Evolutionary conservation across 495 filamentous ascomycete genomes (phyloP), one percentile per base, ranked within the genome.

Genomic region (Polyplosphaeria fusca): DNA sequence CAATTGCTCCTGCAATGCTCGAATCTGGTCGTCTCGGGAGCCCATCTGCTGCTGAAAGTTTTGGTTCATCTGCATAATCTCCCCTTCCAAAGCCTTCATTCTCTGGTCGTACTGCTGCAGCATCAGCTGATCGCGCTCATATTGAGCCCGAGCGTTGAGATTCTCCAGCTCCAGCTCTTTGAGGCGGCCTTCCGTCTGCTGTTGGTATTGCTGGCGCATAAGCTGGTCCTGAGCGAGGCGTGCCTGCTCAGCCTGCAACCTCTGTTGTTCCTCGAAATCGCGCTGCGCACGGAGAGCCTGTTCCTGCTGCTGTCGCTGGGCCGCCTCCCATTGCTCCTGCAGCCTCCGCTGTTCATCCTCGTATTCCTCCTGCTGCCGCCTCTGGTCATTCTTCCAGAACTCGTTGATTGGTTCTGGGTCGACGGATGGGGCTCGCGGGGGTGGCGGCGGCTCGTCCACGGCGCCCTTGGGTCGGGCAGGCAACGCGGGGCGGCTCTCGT

Each of bases 401-500:
- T 97, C 94, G 53, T 86, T 87, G 67, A 98, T 97, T 16, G 94
- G 88, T 65, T 95, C 93, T 5, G 93, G 93, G 63, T 97, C 93
- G n/a, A 67, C 61, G 3, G 74, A 71, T 5, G 85, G 80, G 2
- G 76, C 67, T 45, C 82, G 82, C 1, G 82, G 77, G 2, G 73
- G 69, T 32, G 84, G 85, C 14, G 59, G 84, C 81, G 82, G 77
- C 40, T 86, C 83, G 65, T 86, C 83, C 42, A 79, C 58, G 47
- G 85, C 83, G 69, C 82, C 87, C 7, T 75, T 67, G 3, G 93
- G 93, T 32, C 93, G 83, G 19, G 81, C 83, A 0, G 94, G 93
- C 48, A 97, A 72, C 23, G 88, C 84, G 7, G 93, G 93, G 16
- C 24, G 24, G 23, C 85, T 82, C 20, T 87, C 82, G 24, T 94